These are phyloP conservation scores for Podaxis sp. DNA, from an alignment of 768 basidiomycete genomes.

Conservation along the genomic window DNA sequence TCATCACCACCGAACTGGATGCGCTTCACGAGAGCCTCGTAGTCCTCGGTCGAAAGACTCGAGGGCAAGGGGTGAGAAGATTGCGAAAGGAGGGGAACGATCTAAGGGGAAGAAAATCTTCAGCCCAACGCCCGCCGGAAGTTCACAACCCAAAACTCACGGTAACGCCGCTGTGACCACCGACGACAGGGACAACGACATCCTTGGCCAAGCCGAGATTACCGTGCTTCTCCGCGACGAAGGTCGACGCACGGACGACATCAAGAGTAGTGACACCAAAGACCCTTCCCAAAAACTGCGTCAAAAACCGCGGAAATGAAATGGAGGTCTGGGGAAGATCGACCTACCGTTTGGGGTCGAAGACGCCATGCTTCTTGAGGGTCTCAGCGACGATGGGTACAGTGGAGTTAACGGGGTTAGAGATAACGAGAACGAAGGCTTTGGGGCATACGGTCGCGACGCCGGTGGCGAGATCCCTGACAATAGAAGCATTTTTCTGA, in stretches of 20 bases:
- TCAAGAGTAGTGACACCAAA: slow-evolving; percentile 99
- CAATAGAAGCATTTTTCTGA: slow-evolving; percentile 97
- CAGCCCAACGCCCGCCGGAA: neutral
- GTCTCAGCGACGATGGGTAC: slow-evolving; percentile 96
- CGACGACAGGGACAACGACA: slow-evolving; percentile 85
- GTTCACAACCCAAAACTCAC: slow-evolving; percentile 36
- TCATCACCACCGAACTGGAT: slow-evolving; percentile 98
- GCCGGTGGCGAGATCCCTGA: slow-evolving; percentile 87
- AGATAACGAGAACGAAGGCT: slow-evolving; percentile 93
- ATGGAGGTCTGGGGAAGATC: neutral
- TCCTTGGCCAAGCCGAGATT: slow-evolving; percentile 60
- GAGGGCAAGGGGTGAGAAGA: slow-evolving; percentile 75
- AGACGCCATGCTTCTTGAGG: slow-evolving; percentile 89
- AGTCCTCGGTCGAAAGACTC: slow-evolving; percentile 39
- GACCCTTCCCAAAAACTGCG: slow-evolving; percentile 45
- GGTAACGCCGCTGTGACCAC: slow-evolving; percentile 92
- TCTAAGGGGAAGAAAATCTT: slow-evolving; percentile 40
- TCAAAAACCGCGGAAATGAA: neutral
- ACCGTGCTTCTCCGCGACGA: slow-evolving; percentile 78
- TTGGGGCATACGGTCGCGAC: slow-evolving; percentile 84
- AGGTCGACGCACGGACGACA: slow-evolving; percentile 96
- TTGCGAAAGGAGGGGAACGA: slow-evolving; percentile 92
- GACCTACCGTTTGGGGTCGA: slow-evolving; percentile 82
- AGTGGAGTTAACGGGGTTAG: slow-evolving; percentile 99
- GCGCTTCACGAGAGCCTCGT: slow-evolving; percentile 70